A percentile compares a stretch with the other conserved stretches of the same genome.
Conservation (phyloP, 306 rosid species). For the Dryas drummondii region DNA sequence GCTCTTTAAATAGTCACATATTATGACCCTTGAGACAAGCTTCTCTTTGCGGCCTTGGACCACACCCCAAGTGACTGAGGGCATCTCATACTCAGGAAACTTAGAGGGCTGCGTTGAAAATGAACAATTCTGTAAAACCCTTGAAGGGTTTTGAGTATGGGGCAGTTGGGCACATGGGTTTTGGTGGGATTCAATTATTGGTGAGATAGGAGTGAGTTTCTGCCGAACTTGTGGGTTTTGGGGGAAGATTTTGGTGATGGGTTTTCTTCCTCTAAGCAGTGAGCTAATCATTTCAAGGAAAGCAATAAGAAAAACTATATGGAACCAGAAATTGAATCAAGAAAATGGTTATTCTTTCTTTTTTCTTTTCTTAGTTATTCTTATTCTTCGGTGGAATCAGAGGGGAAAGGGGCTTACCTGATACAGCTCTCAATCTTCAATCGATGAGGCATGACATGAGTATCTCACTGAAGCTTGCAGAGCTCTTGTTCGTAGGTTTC, state of each 20-base stretch:
- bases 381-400: background rate
- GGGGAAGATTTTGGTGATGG: constrained; percentile 26
- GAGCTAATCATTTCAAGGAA: constrained; percentile 25
- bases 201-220: constrained; percentile 10
- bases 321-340: background rate
- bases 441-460: background rate
- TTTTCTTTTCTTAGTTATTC: background rate
- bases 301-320: background rate
- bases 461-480: background rate
- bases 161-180: constrained; percentile 21
- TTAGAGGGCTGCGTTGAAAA: constrained; percentile 62
- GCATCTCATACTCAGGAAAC: constrained; percentile 88
- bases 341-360: too few relatives aligned
- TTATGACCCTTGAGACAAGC: constrained; percentile 80
- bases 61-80: constrained; percentile 92
- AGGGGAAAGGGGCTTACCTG: background rate
- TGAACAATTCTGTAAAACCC: constrained; percentile 44
- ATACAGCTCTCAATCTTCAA: background rate
- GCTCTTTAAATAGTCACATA: constrained; percentile 73
- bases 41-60: constrained; percentile 92
- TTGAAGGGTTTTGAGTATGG: constrained; percentile 40
- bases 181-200: constrained; percentile 24
- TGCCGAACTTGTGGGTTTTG: constrained; percentile 23
- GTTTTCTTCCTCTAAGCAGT: constrained; percentile 45
- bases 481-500: background rate